phyloP scores from a whole-genome alignment of 2,329 filamentous ascomycete genomes.

The Pseudogymnoascus sp. region DNA sequence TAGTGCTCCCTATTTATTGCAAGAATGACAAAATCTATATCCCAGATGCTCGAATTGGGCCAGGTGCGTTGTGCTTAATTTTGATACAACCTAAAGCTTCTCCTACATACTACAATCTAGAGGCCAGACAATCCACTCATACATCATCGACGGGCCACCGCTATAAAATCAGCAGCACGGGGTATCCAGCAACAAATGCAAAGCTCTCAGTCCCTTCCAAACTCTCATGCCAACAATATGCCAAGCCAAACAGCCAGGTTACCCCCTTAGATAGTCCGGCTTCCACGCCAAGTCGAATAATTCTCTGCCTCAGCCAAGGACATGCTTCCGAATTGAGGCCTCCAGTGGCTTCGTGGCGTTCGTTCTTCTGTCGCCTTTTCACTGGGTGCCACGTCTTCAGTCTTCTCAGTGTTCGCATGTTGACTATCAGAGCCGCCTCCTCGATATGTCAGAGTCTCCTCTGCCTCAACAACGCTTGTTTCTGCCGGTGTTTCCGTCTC shows the following conservation, averaged over 20 bases:
- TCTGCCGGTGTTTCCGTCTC: not conserved
- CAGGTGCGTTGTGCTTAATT: not conserved
- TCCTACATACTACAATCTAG: slow-evolving; percentile 1
- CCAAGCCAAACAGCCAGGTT: not conserved
- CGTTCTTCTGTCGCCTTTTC: not conserved
- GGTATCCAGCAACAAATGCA: not conserved
- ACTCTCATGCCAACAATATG: not conserved
- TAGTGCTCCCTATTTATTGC: slow-evolving; percentile 6
- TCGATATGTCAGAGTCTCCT: not conserved
- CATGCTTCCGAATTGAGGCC: not conserved
- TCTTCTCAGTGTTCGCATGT: not conserved
- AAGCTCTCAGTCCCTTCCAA: not conserved
- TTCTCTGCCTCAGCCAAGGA: not conserved
- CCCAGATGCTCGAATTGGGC: not conserved
- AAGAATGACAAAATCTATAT: slow-evolving; percentile 8
- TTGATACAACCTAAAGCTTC: not conserved
- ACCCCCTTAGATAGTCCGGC: not conserved
- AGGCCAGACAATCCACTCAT: not conserved
- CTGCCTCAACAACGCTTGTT: not conserved
- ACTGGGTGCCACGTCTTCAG: not conserved
- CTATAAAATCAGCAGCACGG: not conserved
- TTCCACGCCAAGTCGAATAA: not conserved
- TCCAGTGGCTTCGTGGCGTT: not conserved
- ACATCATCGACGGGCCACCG: not conserved
- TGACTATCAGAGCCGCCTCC: not conserved